These are phyloP conservation scores for Psidium friedrichsthalianum DNA, from an alignment of 345 rosid genomes.

Conservation along the genomic window DNA sequence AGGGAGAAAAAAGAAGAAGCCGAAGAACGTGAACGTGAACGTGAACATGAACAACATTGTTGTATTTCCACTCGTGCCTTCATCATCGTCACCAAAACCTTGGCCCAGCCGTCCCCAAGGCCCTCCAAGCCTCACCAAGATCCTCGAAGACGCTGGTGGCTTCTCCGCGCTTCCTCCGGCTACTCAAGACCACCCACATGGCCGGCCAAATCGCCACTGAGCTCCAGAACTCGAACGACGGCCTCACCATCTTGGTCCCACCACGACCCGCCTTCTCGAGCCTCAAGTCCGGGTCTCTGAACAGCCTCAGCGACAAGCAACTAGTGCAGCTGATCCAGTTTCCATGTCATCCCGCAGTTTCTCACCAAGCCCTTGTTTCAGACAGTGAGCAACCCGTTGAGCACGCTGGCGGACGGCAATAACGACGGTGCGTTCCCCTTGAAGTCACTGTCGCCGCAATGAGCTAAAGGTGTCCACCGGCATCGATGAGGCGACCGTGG, in stretches of 20 bases:
- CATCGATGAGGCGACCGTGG: conserved; percentile 1
- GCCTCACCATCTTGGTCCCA: conserved; percentile 10
- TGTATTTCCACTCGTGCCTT: background rate
- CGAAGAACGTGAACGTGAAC: background rate
- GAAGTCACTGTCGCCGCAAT: conserved; percentile 10
- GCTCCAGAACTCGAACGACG: conserved; percentile 1
- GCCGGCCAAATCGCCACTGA: conserved; percentile 5
- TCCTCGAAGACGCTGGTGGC: conserved; percentile 53
- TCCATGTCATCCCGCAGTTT: conserved; percentile 21
- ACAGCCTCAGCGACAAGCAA: conserved; percentile 11
- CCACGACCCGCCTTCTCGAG: conserved; percentile 9
- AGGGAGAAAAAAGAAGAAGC: background rate
- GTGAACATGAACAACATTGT: background rate
- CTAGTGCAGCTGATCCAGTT: conserved; percentile 20
- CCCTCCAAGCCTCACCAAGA: conserved; percentile 29
- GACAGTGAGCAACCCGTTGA: conserved; percentile 27
- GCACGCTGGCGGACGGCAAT: conserved; percentile 28
- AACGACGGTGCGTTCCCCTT: conserved; percentile 13
- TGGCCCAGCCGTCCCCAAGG: conserved; percentile 10
- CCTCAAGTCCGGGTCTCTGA: conserved; percentile 12
- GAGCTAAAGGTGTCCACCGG: conserved; percentile 6
- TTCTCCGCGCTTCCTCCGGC: conserved; percentile 39
- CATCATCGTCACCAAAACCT: background rate
- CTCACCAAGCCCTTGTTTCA: conserved; percentile 20
- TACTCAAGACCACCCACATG: conserved; percentile 39